Evolutionary conservation across 805 yeast genomes (phyloP).

Genomic region (Hanseniaspora jakobsenii): DNA sequence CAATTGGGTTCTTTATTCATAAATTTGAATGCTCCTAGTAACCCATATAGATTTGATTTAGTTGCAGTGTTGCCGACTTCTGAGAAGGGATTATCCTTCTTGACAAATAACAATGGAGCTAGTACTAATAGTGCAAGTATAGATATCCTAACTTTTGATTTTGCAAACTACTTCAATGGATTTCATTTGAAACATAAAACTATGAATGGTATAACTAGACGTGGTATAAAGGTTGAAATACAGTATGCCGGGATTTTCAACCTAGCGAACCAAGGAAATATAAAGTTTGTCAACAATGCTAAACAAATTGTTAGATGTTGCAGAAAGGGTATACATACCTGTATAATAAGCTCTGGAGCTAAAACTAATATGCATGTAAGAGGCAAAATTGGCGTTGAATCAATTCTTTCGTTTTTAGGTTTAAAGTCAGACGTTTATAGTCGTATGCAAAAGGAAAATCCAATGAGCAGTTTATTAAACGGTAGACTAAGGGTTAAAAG

Average conservation of each 20-base stretch:
- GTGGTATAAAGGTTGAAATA: constrained; percentile 76
- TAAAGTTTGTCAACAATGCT: constrained; percentile 57
- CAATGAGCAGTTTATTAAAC: constrained; percentile 53
- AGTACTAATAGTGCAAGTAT: constrained; percentile 25
- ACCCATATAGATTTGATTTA: constrained; percentile 47
- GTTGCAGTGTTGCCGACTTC: constrained; percentile 69
- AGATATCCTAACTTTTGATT: constrained; percentile 67
- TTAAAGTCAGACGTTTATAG: constrained; percentile 51
- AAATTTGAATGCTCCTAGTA: constrained; percentile 10
- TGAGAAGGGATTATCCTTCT: constrained; percentile 66
- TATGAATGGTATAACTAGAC: constrained; percentile 66
- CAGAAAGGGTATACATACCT: constrained; percentile 50
- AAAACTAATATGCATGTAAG: constrained; percentile 44
- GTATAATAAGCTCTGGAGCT: constrained; percentile 72
- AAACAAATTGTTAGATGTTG: constrained; percentile 63
- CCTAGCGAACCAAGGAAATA: constrained; percentile 34
- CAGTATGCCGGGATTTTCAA: constrained; percentile 47
- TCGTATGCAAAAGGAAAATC: constrained; percentile 44
- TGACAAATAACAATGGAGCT: constrained; percentile 57
- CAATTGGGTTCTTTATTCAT: constrained; percentile 33
- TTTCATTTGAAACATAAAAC: constrained; percentile 67
- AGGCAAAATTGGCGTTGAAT: constrained; percentile 54
- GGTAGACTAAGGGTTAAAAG: constrained; percentile 65
- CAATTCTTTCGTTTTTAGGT: constrained; percentile 57
- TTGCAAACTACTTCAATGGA: constrained; percentile 29